Base-by-base conservation (phyloP, 2,329 filamentous ascomycete species). In the Fusarium sp. region DNA sequence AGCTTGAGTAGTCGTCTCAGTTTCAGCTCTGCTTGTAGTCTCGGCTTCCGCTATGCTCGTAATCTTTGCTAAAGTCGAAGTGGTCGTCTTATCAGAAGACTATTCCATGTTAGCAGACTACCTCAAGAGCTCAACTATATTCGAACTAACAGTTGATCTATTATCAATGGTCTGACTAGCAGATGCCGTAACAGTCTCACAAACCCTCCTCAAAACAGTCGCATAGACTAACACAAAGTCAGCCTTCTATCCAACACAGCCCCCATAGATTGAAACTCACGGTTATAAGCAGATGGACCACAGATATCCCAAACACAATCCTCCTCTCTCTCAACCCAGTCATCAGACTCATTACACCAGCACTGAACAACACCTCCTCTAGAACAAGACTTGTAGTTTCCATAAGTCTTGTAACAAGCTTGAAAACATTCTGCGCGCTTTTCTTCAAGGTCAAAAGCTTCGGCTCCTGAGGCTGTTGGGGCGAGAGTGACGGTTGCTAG, bases 261-360 rank as follows among this genome's bases (percentile, higher is more conserved):
- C 9, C 1, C 9, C 2, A 25, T 28, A 9, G 15, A 30, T 3
- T 15, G 0, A 1, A 19, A 63, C 64, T 50, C 28, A 63, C 67
- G n/a, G 18, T 68, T 69, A 9, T 68, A 69, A 6, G 67, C 64
- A n/a, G 59, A 67, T 8, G 56, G 49, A 9, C 67, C 67, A 33
- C 64, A 69, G 3, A 52, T 47, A 3, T 47, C 23, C 64, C 57
- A 69, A 15, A 64, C 64, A 2, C 67, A 69, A 10, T 68, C 64
- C 16, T 68, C 64, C 18, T 68, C 67, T 30, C 30, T 68, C 3
- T 63, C 64, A 46, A 68, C 58, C 52, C 67, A 69, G 8, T 68
- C 67, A 32, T 19, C 46, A 23, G 53, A 38, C 15, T 52, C 67
- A 23, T 46, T 46, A 13, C 67, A 69, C 67, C 67, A 69, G 12